Evolutionary conservation across 2,329 filamentous ascomycete genomes (phyloP).

Genomic region (Exophiala spinifera): DNA sequence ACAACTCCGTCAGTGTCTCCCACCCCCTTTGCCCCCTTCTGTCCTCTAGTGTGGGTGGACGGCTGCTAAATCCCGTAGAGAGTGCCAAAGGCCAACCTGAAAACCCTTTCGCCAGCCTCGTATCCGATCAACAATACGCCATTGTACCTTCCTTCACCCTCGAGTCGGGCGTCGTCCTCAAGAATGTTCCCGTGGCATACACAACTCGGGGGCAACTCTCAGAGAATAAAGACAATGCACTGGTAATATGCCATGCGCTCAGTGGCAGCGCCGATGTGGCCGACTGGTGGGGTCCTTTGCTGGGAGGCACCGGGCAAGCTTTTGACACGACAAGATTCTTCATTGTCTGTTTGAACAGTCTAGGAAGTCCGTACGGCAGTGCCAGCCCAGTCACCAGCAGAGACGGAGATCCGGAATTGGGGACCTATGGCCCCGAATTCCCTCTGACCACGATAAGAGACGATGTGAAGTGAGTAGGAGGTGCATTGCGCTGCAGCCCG

Average conservation of each 20-base stretch:
- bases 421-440: conserved; percentile 89
- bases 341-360: conserved; percentile 53
- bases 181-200: conserved; percentile 68
- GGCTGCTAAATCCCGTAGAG: conserved; percentile 56
- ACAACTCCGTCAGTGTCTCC: conserved; percentile 39
- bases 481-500: too few relatives aligned
- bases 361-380: conserved; percentile 56
- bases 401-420: conserved; percentile 71
- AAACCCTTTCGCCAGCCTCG: conserved; percentile 84
- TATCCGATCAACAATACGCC: conserved; percentile 83
- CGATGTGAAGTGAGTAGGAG: conserved; percentile 74
- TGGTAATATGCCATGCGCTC: conserved; percentile 59
- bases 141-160: conserved; percentile 86
- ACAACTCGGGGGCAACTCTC: conserved; percentile 60
- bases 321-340: conserved; percentile 54
- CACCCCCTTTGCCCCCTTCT: conserved; percentile 6
- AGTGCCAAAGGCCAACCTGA: conserved; percentile 67
- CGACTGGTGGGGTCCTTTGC: conserved; percentile 57
- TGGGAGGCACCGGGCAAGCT: conserved; percentile 52
- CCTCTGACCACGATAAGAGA: conserved; percentile 92
- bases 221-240: conserved; percentile 56
- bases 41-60: conserved; percentile 25
- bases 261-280: conserved; percentile 55
- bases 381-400: conserved; percentile 67
- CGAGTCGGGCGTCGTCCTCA: conserved; percentile 81